Percentiles rank a stretch among this genome's conserved stretches.
Evolutionary conservation across 140 eudicot species (phyloP).

Genomic region (Stevia rebaudiana): DNA sequence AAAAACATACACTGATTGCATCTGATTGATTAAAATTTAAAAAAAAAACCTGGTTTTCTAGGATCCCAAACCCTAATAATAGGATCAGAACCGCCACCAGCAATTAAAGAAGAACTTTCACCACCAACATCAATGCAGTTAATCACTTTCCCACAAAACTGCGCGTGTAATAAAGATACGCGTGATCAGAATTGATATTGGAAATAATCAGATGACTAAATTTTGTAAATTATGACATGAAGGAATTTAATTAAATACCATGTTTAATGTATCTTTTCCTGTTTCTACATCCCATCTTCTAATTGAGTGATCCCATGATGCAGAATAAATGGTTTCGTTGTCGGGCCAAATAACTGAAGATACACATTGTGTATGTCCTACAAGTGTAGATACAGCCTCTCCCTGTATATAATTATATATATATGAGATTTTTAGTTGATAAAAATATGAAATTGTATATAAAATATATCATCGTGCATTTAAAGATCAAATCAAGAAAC

Average conservation of each 20-base stretch:
- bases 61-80: constrained; percentile 95
- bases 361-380: constrained; percentile 88
- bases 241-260: constrained; percentile 32
- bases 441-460: background rate
- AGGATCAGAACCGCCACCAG: constrained; percentile 89
- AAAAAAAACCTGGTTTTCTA: constrained; percentile 78
- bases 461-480: background rate
- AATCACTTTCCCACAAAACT: constrained; percentile 83
- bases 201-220: background rate
- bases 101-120: constrained; percentile 80
- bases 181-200: background rate
- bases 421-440: background rate
- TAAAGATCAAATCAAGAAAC: background rate
- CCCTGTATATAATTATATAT: constrained; percentile 45
- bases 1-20: too few species aligned
- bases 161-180: background rate
- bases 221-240: background rate
- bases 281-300: constrained; percentile 95
- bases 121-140: constrained; percentile 92
- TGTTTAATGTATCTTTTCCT: constrained; percentile 64
- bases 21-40: too few species aligned
- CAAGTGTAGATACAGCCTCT: constrained; percentile 83
- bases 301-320: constrained; percentile 95
- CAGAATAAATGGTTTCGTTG: constrained; percentile 68
- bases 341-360: constrained; percentile 92